Evolutionary conservation across 1,284 basidiomycete species (phyloP).

Genomic region (Sporisorium scitamineum): DNA sequence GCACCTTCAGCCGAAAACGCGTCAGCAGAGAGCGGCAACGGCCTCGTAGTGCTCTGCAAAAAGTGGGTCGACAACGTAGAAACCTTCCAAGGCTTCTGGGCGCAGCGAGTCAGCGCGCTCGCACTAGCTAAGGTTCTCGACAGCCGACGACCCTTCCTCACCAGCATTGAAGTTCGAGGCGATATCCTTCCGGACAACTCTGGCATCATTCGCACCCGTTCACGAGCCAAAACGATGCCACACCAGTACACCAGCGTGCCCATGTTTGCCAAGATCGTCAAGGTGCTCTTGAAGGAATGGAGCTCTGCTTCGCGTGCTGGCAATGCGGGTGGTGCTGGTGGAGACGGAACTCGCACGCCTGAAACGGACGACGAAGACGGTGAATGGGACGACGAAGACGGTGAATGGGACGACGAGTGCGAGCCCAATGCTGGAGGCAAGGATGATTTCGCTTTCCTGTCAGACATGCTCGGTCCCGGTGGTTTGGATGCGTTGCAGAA

Average conservation of each 20-base stretch:
- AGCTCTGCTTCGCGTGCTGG: conserved; percentile 71
- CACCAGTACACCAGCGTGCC: conserved; percentile 82
- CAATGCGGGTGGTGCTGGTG: conserved; percentile 12
- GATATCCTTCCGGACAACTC: conserved; percentile 77
- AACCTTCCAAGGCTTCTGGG: conserved; percentile 93
- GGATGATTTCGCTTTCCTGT: conserved; percentile 71
- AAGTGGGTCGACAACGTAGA: conserved; percentile 94
- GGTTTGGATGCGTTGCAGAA: conserved; percentile 74
- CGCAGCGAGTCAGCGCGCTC: conserved; percentile 74
- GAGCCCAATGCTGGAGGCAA: conserved; percentile 70
- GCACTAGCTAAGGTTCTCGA: conserved; percentile 83
- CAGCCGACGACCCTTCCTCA: conserved; percentile 77
- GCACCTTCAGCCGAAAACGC: conserved; percentile 4
- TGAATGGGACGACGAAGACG: conserved; percentile 62
- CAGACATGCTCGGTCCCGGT: conserved; percentile 73
- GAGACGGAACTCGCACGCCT: conserved; percentile 37
- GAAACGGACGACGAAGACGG: conserved; percentile 60
- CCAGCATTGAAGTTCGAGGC: conserved; percentile 83
- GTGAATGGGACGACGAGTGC: conserved; percentile 63
- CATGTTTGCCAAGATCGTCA: conserved; percentile 91
- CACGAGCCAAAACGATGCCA: conserved; percentile 79
- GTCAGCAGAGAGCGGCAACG: conserved; percentile 70
- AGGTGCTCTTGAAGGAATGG: conserved; percentile 85
- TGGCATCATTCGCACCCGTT: conserved; percentile 88
- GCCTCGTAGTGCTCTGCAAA: conserved; percentile 83